Conservation (phyloP, 164 flowering plant species). For the Paratinospora sagittata region DNA sequence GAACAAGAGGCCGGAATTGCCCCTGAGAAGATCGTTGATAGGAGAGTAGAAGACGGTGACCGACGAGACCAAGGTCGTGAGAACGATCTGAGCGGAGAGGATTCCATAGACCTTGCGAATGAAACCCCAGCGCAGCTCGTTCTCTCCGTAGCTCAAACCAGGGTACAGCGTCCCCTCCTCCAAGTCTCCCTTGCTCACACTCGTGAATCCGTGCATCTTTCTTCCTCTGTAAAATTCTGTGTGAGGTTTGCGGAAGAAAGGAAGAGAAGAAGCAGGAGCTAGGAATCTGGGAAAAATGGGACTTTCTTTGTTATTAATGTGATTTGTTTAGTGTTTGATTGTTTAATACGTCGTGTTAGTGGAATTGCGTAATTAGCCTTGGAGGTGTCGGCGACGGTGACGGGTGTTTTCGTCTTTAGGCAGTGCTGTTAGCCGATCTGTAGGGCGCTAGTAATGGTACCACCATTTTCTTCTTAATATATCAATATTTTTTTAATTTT, state of each 20-base stretch:
- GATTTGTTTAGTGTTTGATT: too few relatives aligned
- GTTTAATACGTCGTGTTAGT: too few relatives aligned
- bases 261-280: too few relatives aligned
- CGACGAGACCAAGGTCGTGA: slow-evolving; percentile 78
- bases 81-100: slow-evolving; percentile 71
- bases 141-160: slow-evolving; percentile 72
- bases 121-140: slow-evolving; percentile 92
- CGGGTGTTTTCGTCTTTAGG: background rate
- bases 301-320: too few relatives aligned
- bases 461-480: too few relatives aligned
- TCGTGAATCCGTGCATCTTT: slow-evolving; percentile 49
- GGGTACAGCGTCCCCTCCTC: slow-evolving; percentile 76
- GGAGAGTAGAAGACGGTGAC: slow-evolving; percentile 65
- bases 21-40: slow-evolving; percentile 55
- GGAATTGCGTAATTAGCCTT: too few relatives aligned
- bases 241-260: too few relatives aligned
- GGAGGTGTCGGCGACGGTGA: background rate
- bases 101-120: slow-evolving; percentile 93
- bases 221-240: background rate
- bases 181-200: slow-evolving; percentile 45
- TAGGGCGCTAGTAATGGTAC: too few relatives aligned
- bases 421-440: background rate
- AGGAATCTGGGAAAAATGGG: too few relatives aligned
- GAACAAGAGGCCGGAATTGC: slow-evolving; percentile 58
- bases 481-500: too few relatives aligned